A percentile compares a stretch with the other conserved stretches of the same genome.
These are phyloP conservation scores for Lepidium aucheri DNA, from an alignment of 345 rosid species.

Conservation along the genomic window DNA sequence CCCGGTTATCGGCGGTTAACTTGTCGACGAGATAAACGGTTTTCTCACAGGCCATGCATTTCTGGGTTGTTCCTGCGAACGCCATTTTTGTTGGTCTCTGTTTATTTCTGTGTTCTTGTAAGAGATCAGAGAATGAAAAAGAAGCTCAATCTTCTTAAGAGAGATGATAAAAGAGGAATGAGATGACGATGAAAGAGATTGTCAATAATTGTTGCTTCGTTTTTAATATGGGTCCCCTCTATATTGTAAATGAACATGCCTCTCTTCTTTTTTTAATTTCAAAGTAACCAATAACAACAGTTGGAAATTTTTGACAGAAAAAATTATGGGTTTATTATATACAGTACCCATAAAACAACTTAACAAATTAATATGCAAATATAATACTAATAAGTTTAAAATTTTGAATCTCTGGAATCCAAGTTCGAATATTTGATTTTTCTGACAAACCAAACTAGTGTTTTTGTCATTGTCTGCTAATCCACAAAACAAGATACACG, in stretches of 20 bases:
- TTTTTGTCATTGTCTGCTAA: constrained; percentile 11
- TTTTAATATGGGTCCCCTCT: constrained; percentile 18
- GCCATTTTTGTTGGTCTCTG: constrained; percentile 43
- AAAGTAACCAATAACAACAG: background rate
- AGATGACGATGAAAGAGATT: constrained; percentile 14
- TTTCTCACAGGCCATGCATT: constrained; percentile 97
- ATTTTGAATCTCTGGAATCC: background rate
- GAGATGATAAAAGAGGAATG: background rate
- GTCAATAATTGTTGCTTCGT: constrained; percentile 28
- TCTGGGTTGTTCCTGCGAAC: constrained; percentile 98
- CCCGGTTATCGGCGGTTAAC: constrained; percentile 91
- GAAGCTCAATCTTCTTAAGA: background rate
- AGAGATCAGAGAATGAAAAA: background rate
- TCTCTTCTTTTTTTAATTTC: background rate
- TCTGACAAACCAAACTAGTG: background rate
- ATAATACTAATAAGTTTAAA: background rate
- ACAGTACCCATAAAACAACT: background rate
- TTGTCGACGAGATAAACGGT: constrained; percentile 94
- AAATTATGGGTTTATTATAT: no score
- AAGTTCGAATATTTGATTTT: background rate
- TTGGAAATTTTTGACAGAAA: background rate
- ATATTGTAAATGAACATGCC: constrained; percentile 16
- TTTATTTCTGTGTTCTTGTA: background rate
- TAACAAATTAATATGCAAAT: background rate
- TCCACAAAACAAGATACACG: constrained; percentile 1